Evolutionary conservation across 2,329 filamentous ascomycete species (phyloP).

Genomic region (Setomelanomma holmii): DNA sequence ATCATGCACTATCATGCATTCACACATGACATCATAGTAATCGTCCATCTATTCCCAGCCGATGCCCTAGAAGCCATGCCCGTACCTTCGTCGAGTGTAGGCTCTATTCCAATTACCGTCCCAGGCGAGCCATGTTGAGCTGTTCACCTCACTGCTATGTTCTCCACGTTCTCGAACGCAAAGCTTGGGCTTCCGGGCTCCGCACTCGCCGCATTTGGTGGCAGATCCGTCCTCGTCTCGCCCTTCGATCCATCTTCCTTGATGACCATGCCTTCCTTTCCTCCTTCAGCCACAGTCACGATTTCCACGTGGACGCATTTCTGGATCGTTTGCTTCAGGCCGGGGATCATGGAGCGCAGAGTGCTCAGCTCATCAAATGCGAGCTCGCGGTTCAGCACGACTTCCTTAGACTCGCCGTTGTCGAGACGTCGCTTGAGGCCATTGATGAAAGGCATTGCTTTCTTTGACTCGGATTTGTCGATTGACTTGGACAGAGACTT

Average conservation of each 20-base stretch:
- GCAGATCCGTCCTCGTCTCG: constrained; percentile 65
- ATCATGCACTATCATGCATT: not conserved
- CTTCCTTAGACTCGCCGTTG: constrained; percentile 67
- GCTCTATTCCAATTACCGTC: not conserved
- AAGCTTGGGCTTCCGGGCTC: constrained; percentile 85
- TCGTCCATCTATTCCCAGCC: not conserved
- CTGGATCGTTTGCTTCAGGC: constrained; percentile 77
- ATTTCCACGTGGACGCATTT: constrained; percentile 74
- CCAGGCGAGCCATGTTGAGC: not conserved
- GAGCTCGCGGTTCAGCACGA: constrained; percentile 83
- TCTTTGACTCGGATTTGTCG: constrained; percentile 91
- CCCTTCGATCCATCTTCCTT: constrained; percentile 61
- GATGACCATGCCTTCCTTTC: constrained; percentile 67
- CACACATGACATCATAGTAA: not conserved
- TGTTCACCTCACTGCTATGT: constrained; percentile 27
- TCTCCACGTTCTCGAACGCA: constrained; percentile 78
- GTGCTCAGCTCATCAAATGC: constrained; percentile 83
- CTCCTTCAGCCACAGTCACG: constrained; percentile 73
- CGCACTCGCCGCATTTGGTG: constrained; percentile 72
- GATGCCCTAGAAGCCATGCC: not conserved
- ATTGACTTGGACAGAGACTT: constrained; percentile 81
- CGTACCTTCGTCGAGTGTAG: not conserved
- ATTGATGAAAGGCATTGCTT: constrained; percentile 97
- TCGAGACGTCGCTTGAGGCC: constrained; percentile 82
- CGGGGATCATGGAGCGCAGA: constrained; percentile 78